These are phyloP conservation scores for Malus hybrid DNA, from an alignment of 331 rosid genomes.

Conservation along the genomic window DNA sequence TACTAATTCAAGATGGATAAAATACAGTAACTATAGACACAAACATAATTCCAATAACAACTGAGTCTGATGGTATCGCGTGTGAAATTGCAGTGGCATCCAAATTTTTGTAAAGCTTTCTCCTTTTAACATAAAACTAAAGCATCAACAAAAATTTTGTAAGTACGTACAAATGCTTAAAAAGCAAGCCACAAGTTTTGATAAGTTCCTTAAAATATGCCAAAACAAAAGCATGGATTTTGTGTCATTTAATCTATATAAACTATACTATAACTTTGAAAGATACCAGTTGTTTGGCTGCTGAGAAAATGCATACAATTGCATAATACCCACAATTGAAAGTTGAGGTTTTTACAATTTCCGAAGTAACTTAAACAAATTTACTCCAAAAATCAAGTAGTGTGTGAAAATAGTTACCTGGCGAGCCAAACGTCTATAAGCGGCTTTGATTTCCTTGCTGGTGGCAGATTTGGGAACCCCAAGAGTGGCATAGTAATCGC, in stretches of 20 bases:
- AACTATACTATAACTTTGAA: background rate
- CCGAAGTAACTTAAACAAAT: background rate
- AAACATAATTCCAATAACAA: background rate
- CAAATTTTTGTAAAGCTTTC: background rate
- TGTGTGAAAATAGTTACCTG: slow-evolving; percentile 50
- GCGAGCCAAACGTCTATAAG: slow-evolving; percentile 91
- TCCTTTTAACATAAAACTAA: background rate
- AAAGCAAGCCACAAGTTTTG: background rate
- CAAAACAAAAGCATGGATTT: background rate
- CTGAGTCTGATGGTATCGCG: too few species aligned
- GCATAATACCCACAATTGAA: background rate
- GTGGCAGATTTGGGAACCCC: slow-evolving; percentile 77
- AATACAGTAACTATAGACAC: background rate
- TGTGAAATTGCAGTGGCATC: background rate
- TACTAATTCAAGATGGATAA: background rate
- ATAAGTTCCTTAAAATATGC: background rate
- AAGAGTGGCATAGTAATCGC: slow-evolving; percentile 80
- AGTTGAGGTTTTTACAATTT: background rate
- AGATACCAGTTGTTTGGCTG: background rate
- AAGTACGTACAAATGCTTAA: background rate
- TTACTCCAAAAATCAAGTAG: background rate
- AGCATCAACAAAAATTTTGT: background rate
- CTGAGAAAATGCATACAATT: background rate
- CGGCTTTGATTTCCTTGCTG: slow-evolving; percentile 79
- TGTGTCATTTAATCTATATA: background rate